phyloP scores from a whole-genome alignment of 1,139 yeast species.

The Geotrichum carabidarum region DNA sequence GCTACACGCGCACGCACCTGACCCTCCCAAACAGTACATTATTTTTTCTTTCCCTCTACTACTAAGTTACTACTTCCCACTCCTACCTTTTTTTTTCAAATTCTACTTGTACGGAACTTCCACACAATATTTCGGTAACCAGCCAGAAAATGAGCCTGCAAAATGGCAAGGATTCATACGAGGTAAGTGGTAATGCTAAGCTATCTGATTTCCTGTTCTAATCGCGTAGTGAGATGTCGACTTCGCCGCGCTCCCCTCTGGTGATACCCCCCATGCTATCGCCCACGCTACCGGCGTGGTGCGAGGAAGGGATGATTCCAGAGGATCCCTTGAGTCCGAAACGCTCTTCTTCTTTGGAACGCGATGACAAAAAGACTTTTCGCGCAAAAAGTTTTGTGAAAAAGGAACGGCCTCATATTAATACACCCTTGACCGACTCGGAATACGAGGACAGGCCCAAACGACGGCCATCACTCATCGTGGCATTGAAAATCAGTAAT shows the following conservation, averaged over 20 bases:
- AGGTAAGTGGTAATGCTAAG: neutral
- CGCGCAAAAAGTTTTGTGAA: neutral
- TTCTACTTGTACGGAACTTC: neutral
- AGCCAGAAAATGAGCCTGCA: slow-evolving; percentile 6
- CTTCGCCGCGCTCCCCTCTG: slow-evolving; percentile 3
- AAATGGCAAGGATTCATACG: neutral
- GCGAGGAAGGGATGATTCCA: slow-evolving; percentile 1
- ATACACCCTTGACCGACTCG: neutral
- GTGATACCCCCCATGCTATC: slow-evolving; percentile 15
- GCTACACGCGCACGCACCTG: neutral
- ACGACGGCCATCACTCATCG: slow-evolving; percentile 10
- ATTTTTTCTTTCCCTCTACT: no score
- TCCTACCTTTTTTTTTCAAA: neutral
- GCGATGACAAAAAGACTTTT: neutral
- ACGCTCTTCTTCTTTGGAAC: neutral
- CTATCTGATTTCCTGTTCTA: neutral
- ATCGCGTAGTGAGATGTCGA: neutral
- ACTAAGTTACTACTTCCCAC: no score
- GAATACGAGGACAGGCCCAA: neutral
- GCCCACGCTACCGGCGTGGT: slow-evolving; percentile 16
- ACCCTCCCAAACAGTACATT: neutral
- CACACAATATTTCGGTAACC: neutral
- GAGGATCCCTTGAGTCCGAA: neutral
- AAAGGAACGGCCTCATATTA: neutral
- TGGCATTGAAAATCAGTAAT: slow-evolving; percentile 7